Percentiles rank a stretch among this genome's conserved stretches.
Evolutionary conservation across 1,139 yeast species (phyloP).

Genomic region (Nadsonia starkeyi-henricii): DNA sequence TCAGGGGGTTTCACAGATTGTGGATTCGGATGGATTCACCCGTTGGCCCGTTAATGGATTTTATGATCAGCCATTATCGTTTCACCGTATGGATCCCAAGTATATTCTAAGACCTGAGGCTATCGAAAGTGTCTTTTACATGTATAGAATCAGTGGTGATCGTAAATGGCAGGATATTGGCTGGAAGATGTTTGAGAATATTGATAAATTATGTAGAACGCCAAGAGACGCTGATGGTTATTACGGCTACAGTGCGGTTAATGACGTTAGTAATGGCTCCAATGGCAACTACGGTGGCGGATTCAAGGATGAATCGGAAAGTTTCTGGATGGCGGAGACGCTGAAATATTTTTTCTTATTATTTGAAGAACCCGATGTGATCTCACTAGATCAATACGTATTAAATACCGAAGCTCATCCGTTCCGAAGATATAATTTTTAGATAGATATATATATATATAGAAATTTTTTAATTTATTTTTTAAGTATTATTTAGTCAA

Average conservation of each 20-base stretch:
- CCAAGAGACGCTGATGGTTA: slow-evolving; percentile 20
- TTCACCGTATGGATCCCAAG: slow-evolving; percentile 29
- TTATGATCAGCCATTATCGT: slow-evolving; percentile 25
- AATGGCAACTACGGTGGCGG: slow-evolving; percentile 7
- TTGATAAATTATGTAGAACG: slow-evolving; percentile 21
- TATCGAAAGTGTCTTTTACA: slow-evolving; percentile 58
- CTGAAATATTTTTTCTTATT: slow-evolving; percentile 59
- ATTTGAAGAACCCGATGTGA: slow-evolving; percentile 44
- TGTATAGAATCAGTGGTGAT: slow-evolving; percentile 67
- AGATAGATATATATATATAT: not conserved
- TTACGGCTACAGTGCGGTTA: slow-evolving; percentile 33
- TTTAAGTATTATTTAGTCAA: not conserved
- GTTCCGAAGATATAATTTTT: slow-evolving; percentile 26
- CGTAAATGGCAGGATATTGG: slow-evolving; percentile 56
- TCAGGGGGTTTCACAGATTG: slow-evolving; percentile 30
- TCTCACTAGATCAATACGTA: slow-evolving; percentile 57
- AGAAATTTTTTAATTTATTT: not conserved
- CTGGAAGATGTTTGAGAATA: slow-evolving; percentile 45
- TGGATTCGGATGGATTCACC: slow-evolving; percentile 11
- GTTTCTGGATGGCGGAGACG: slow-evolving; percentile 74
- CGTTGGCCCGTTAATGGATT: slow-evolving; percentile 20
- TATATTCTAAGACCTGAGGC: slow-evolving; percentile 63
- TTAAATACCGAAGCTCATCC: slow-evolving; percentile 78
- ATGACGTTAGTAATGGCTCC: slow-evolving; percentile 34
- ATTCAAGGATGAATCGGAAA: slow-evolving; percentile 37